phyloP scores from a whole-genome alignment of 139 green algal genomes.

The Tetradesmus lagerheimii region DNA sequence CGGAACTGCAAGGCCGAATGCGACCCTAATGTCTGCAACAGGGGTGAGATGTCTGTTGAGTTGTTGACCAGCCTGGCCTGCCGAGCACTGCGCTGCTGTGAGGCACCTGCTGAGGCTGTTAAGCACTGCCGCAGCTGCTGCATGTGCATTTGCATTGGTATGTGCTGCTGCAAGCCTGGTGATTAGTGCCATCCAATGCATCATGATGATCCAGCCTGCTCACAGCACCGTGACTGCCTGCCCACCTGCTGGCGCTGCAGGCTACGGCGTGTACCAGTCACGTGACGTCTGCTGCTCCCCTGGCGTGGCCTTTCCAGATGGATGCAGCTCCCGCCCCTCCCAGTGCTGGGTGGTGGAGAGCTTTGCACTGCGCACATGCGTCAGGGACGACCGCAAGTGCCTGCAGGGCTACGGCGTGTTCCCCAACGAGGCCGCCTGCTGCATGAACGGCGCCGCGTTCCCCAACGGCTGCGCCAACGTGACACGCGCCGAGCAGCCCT shows the following conservation, averaged over 20 bases:
- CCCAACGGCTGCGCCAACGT: constrained; percentile 51
- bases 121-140: background rate
- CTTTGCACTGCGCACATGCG: constrained; percentile 53
- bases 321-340: constrained; percentile 46
- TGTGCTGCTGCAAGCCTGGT: no score
- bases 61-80: no score
- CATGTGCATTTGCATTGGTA: background rate
- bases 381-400: constrained; percentile 65
- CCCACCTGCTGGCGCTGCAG: constrained; percentile 14
- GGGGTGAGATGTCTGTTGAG: constrained; percentile 37
- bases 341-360: constrained; percentile 59
- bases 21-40: constrained; percentile 46
- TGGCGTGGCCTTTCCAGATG: constrained; percentile 55
- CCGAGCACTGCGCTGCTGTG: no score
- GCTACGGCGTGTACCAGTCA: constrained; percentile 53
- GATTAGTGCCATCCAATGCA: no score
- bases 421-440: constrained; percentile 50
- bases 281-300: constrained; percentile 55
- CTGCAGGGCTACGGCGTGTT: constrained; percentile 68
- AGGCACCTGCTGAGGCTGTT: background rate
- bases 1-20: constrained; percentile 53
- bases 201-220: background rate
- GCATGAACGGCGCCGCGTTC: constrained; percentile 54
- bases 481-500: constrained; percentile 38
- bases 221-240: background rate